Conservation (phyloP, 345 rosid species). For the Cardiospermum halicacabum region DNA sequence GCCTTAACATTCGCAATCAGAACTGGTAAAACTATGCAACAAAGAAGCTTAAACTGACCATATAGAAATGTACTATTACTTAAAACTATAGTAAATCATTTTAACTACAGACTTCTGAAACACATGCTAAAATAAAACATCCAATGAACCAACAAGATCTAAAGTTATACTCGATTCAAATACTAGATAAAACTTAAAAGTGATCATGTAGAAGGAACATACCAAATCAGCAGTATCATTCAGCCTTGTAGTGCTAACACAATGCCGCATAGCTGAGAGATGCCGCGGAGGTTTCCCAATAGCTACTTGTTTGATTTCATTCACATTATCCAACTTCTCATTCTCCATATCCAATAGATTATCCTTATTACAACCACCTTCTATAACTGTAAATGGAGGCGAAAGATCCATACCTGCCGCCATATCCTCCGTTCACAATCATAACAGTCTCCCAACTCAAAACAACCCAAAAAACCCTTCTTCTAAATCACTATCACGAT, state of each 20-base stretch:
- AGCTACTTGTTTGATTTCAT: slow-evolving; percentile 42
- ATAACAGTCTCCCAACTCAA: slow-evolving; percentile 23
- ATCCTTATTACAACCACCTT: slow-evolving; percentile 41
- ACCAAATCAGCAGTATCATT: slow-evolving; percentile 51
- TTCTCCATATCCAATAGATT: slow-evolving; percentile 31
- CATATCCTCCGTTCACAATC: slow-evolving; percentile 39
- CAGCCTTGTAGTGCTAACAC: slow-evolving; percentile 42
- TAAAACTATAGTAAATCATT: not conserved
- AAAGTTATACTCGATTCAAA: not conserved
- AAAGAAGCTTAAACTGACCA: not conserved
- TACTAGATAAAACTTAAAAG: not conserved
- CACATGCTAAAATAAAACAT: not conserved
- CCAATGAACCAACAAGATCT: not conserved
- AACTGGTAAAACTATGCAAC: not conserved
- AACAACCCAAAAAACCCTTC: slow-evolving; percentile 8
- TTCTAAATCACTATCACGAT: slow-evolving; percentile 5
- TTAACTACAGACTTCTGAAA: not conserved
- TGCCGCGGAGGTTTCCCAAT: slow-evolving; percentile 78
- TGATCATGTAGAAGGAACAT: slow-evolving; percentile 13
- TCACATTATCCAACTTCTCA: slow-evolving; percentile 40
- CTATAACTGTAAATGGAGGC: slow-evolving; percentile 38
- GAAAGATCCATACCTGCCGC: slow-evolving; percentile 64
- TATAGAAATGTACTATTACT: not conserved
- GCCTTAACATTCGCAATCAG: not conserved
- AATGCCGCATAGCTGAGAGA: slow-evolving; percentile 37